Conservation (phyloP, 305 asterid genomes). For the Fraxinus ornus region DNA sequence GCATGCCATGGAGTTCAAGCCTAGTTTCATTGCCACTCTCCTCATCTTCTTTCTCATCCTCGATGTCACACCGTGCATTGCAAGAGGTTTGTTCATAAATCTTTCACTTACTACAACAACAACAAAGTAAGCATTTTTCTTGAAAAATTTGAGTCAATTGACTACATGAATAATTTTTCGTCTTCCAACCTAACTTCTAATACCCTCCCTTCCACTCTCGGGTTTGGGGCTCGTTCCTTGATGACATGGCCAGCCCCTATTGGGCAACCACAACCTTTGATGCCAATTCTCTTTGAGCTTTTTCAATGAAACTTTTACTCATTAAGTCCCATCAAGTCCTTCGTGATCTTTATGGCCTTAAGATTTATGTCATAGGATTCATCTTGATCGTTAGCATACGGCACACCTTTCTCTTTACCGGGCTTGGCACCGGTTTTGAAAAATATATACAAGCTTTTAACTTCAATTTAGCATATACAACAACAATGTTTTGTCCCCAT, state of each 20-base stretch:
- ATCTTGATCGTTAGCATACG: not conserved
- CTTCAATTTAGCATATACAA: too few relatives aligned
- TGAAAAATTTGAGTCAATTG: not conserved
- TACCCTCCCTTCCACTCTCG: not conserved
- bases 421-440: not conserved
- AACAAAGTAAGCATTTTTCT: not conserved
- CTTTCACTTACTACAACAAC: not conserved
- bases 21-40: conserved; percentile 16
- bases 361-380: not conserved
- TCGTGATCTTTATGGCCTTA: too few relatives aligned
- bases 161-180: too few relatives aligned
- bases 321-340: too few relatives aligned
- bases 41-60: conserved; percentile 29
- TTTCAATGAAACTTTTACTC: too few relatives aligned
- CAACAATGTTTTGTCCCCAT: too few relatives aligned
- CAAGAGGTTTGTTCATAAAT: conserved; percentile 26
- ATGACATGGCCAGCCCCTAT: too few relatives aligned
- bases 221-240: not conserved
- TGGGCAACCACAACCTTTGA: too few relatives aligned
- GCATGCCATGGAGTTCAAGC: conserved; percentile 27
- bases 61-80: conserved; percentile 14
- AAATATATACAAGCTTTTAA: not conserved
- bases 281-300: too few relatives aligned
- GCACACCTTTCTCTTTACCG: not conserved
- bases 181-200: not conserved